Conservation (phyloP, 768 basidiomycete genomes). For the Dentipellis sp. region DNA sequence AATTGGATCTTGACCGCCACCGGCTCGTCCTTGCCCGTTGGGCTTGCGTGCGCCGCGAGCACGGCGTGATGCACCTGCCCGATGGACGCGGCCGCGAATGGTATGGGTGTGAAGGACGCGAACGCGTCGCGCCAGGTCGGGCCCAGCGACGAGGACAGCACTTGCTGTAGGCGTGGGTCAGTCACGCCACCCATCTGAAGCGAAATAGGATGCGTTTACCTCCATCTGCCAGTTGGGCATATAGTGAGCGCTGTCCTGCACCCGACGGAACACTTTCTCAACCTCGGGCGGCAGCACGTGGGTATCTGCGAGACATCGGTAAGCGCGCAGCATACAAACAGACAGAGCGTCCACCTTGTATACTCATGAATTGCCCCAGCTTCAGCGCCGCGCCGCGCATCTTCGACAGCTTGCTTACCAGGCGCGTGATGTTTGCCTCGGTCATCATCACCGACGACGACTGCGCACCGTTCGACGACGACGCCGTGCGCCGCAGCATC, state of each 20-base stretch:
- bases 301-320: constrained; percentile 48
- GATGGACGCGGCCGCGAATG: constrained; percentile 94
- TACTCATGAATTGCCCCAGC: constrained; percentile 94
- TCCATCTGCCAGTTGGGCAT: constrained; percentile 99
- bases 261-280: constrained; percentile 79
- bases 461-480: constrained; percentile 14
- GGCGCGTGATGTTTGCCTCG: constrained; percentile 80
- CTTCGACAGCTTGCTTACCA: constrained; percentile 86
- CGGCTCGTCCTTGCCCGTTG: constrained; percentile 43
- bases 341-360: constrained; percentile 53
- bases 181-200: background rate
- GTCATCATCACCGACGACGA: constrained; percentile 68
- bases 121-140: constrained; percentile 67
- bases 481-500: constrained; percentile 56
- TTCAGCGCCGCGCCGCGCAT: constrained; percentile 98
- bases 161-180: constrained; percentile 35
- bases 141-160: constrained; percentile 68
- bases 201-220: constrained; percentile 31
- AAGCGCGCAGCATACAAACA: background rate
- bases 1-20: constrained; percentile 92
- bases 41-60: constrained; percentile 41
- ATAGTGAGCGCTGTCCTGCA: constrained; percentile 94
- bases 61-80: constrained; percentile 87
- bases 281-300: constrained; percentile 81
- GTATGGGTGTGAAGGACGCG: constrained; percentile 67